Base-by-base conservation (phyloP, 176 grass and related monocot species). In the Musa beccarii region DNA sequence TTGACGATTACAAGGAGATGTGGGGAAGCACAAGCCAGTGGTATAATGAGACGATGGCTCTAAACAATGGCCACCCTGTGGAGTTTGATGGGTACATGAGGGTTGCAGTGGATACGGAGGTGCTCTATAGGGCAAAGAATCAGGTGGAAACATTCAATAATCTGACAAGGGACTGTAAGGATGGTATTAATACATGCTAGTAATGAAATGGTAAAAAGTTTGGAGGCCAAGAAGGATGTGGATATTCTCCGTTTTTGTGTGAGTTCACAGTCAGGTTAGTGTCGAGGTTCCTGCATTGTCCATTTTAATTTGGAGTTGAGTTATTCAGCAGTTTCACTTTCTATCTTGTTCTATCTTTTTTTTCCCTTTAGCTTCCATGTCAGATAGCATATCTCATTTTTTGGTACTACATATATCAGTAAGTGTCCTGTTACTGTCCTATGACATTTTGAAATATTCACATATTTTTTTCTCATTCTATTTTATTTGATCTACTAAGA, bases 161-260 rank as follows among this genome's bases (percentile, higher is more conserved):
- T 82, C 85, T 99, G 81, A 99, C 95, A 0, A 91, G 79, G 66
- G 95, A 99, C 83, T 99, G 95, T 78, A 94, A 94, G 82, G 95
- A 99, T 87, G 95, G 95, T n/a, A 73, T 87, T 75, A 99, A 99
- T 63, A 89, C 88, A 1, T 99, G 95, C 79, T 83, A 70, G 68
- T 17, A 51, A n/a, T 70, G 34, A 50, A 9, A 70, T 70, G 68
- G 49, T 51, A 70, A 70, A 51, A 52, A 15, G 19, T 19, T 50
- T 9, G 67, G 26, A 68, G 66, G 11, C 4, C 17, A 26, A 29
- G 26, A 43, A 1, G 25, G 43, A 49, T 16, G 29, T 70, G 17
- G 16, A 51, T 70, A 51, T 70, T 49, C 68, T 51, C 11, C 10
- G 2, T 51, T 3, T 70, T 51, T 51, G 17, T 51, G 43, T 70